Evolutionary conservation across 2,329 filamentous ascomycete species (phyloP), one percentile per base, ranked within the genome.

Genomic region (Fusarium equiseti): DNA sequence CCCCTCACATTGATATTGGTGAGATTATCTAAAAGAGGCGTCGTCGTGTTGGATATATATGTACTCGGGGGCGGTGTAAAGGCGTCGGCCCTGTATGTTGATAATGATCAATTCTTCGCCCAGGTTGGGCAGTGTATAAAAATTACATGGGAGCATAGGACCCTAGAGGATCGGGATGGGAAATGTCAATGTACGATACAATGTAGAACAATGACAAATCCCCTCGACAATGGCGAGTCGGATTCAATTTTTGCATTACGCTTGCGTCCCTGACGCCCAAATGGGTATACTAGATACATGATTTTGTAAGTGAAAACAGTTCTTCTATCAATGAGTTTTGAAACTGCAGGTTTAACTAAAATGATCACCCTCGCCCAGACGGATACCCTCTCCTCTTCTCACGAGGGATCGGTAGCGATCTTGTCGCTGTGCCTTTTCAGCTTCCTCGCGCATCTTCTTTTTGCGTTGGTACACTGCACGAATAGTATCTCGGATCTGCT

Each of bases 381-480:
- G 85, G 18, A 86, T 86, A n/a, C 84, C 82, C 42, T 84, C 81
- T 0, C 88, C 87, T 63, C 83, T 73, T 67, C 84, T 81, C 38
- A 89, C 77, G 16, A 85, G 80, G 59, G 81, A 81, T 50, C 87
- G 82, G 35, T 82, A 83, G 53, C 79, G 79, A 59, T 83, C 82
- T 43, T 76, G 73, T 68, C 77, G 79, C 48, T 79, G 78, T 5
- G 71, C 77, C 8, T 73, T 77, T 75, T 89, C 86, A 20, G 78
- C 81, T 66, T 89, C 84, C 75, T 91, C 81, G 18, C 94, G 85
- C 63, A 83, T 76, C 77, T 85, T 88, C 83, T 91, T 96, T 86
- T 97, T 97, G 66, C 96, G 86, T 85, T 98, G 93, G 80, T 97
- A 99, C 3, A 99, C 94, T 6, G 94, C 96, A 54, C 91, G 85